Percentiles rank a stretch among this genome's conserved stretches.
Conservation (phyloP, 495 filamentous ascomycete species). For the Aspergillus incahuasiensis region DNA sequence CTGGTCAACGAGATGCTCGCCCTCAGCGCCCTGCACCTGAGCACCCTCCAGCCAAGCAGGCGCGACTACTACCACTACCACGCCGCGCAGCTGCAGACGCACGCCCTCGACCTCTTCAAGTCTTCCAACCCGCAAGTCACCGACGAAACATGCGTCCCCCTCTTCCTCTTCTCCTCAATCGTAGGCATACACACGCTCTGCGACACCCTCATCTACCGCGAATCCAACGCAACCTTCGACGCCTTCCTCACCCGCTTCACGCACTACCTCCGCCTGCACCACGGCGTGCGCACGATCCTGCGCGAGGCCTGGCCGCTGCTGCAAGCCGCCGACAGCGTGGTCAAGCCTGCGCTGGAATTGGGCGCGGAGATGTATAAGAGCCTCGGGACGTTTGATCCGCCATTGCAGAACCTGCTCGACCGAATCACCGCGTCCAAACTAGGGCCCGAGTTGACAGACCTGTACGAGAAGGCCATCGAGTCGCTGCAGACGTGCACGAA, state of each 20-base stretch:
- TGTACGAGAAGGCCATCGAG: constrained; percentile 16
- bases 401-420: neutral
- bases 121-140: constrained; percentile 16
- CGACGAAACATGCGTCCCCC: constrained; percentile 34
- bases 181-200: constrained; percentile 45
- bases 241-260: constrained; percentile 37
- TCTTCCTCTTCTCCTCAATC: constrained; percentile 46
- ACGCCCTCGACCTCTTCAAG: constrained; percentile 44
- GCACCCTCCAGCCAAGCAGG: constrained; percentile 25
- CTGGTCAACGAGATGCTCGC: constrained; percentile 43
- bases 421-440: neutral
- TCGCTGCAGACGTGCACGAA: constrained; percentile 14
- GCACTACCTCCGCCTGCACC: constrained; percentile 39
- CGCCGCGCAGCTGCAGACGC: constrained; percentile 46
- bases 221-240: constrained; percentile 21
- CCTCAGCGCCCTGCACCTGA: constrained; percentile 40
- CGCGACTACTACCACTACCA: constrained; percentile 35
- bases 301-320: constrained; percentile 22
- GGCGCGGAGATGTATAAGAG: neutral
- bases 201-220: constrained; percentile 30
- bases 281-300: constrained; percentile 36
- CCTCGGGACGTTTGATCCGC: neutral
- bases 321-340: neutral
- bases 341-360: constrained; percentile 12
- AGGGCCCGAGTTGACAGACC: constrained; percentile 8